Base-by-base conservation (phyloP, 108 stramenopile species). In the Epithemia pelagica region DNA sequence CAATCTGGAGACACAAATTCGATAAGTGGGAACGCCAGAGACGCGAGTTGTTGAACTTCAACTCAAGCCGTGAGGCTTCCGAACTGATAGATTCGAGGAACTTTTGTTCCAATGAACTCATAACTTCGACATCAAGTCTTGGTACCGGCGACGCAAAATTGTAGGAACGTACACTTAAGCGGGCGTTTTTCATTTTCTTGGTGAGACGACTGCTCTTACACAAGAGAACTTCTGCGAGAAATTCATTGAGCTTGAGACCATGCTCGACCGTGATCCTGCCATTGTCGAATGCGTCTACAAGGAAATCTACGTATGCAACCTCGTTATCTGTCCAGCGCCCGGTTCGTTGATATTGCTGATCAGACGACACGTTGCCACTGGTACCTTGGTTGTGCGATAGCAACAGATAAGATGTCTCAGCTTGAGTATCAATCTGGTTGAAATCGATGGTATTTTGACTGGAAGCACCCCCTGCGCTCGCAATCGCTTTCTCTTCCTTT, bases 141-240 rank as follows among this genome's bases (percentile, higher is more conserved):
- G 37, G 37, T 15, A 46, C 37, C 37, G 37, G 37, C 5, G 37
- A 46, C 23, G 53, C 19, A 62, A 71, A 28, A 31, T 56, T 25
- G 59, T 79, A 92, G 2, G 82, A 76, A 61, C 86, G 71, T 10
- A 82, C 72, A 63, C 83, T 85, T 27, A 89, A 63, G 65, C 85
- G 87, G 23, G 87, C 87, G 65, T 88, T 82, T 69, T 89, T 92
- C 80, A 89, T 81, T 67, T 92, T 92, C 69, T 92, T 92, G 20
- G 91, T 92, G 23, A 92, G 77, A 24, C 91, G 82, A 55, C 78
- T 80, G 3, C 74, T 77, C 66, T 83, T 83, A 64, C 91, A 92
- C 3, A 85, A 63, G 19, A 92, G 80, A 62, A 88, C 58, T 31
- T 87, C 87, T 33, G 85, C 80, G 30, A 92, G 59, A 60, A 92